Percentiles rank a stretch among this genome's conserved stretches.
Evolutionary conservation across 345 rosid species (phyloP).

Genomic region (Gossypium bickii): DNA sequence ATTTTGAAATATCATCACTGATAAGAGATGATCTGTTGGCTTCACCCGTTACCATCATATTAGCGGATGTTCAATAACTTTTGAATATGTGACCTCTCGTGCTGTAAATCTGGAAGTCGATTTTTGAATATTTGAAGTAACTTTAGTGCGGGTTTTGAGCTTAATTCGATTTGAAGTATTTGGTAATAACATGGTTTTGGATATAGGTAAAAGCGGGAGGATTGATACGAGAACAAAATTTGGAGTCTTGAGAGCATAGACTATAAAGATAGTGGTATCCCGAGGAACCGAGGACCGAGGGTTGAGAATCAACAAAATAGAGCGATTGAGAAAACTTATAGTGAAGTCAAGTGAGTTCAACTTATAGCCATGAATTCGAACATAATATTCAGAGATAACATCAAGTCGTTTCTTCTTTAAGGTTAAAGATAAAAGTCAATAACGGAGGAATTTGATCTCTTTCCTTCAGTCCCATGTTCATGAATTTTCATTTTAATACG

Average conservation of each 20-base stretch:
- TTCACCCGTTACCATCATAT: neutral
- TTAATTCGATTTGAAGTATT: neutral
- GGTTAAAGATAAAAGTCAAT: no score
- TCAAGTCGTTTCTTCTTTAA: no score
- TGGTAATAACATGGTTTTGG: neutral
- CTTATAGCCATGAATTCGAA: conserved; percentile 32
- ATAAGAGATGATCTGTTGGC: no score
- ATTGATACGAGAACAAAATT: conserved; percentile 62
- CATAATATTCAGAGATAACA: neutral
- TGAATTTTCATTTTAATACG: no score
- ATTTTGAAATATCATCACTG: neutral
- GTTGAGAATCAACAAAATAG: conserved; percentile 60
- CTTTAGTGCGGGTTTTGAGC: neutral
- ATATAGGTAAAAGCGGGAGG: conserved; percentile 69
- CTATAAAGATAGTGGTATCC: conserved; percentile 56
- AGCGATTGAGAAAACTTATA: conserved; percentile 59
- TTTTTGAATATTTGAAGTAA: neutral
- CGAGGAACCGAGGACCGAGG: conserved; percentile 89
- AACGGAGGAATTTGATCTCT: no score
- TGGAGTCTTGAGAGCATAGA: conserved; percentile 70
- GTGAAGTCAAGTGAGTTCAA: conserved; percentile 49
- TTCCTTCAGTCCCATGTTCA: no score
- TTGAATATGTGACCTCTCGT: neutral
- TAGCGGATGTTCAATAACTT: neutral
- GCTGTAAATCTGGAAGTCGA: neutral